phyloP scores from a whole-genome alignment of 768 basidiomycete species.

The Russula lepida region DNA sequence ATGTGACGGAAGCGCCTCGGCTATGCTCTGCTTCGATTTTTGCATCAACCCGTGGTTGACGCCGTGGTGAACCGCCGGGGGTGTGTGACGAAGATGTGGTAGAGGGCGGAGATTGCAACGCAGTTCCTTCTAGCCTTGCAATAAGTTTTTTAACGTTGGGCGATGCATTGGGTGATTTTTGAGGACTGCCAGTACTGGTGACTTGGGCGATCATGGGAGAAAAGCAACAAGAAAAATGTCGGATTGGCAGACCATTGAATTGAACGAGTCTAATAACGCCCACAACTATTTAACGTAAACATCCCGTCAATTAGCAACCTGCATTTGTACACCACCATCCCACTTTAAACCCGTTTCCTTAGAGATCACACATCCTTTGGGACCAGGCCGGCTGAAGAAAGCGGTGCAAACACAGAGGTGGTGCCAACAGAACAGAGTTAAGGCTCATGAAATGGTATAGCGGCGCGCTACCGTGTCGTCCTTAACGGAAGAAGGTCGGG shows the following conservation, averaged over 20 bases:
- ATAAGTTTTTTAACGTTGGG: not conserved
- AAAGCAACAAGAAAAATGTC: not conserved
- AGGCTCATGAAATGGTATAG: no score
- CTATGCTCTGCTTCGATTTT: not conserved
- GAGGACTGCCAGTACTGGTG: not conserved
- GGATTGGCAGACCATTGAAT: not conserved
- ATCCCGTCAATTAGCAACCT: not conserved
- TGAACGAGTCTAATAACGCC: not conserved
- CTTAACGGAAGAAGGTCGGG: no score
- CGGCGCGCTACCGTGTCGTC: no score
- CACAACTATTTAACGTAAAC: not conserved
- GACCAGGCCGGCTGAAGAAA: no score
- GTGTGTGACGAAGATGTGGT: not conserved
- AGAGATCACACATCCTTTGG: no score
- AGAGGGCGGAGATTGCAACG: not conserved
- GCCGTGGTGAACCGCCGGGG: not conserved
- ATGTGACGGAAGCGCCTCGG: not conserved
- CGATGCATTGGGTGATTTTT: not conserved
- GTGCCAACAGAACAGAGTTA: no score
- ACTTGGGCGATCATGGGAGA: not conserved
- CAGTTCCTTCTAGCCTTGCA: not conserved
- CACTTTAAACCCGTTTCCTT: no score
- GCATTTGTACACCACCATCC: no score
- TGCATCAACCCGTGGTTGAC: not conserved
- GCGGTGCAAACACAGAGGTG: no score